Evolutionary conservation across 2,329 filamentous ascomycete genomes (phyloP), one percentile per base, ranked within the genome.

Genomic region (Botrytis medusae): DNA sequence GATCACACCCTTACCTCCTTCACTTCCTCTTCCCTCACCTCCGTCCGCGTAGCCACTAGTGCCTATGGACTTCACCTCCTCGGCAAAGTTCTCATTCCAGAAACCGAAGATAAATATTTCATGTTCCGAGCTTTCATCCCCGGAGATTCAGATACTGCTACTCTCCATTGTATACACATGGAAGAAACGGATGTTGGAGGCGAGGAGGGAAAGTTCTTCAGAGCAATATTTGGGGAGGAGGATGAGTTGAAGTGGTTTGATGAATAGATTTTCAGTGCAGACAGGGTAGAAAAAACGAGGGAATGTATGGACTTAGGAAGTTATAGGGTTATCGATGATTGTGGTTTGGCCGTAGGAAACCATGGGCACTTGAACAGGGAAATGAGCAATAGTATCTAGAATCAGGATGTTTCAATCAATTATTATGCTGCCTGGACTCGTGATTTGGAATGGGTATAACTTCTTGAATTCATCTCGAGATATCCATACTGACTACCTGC

Each of bases 211-310:
- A 83, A 83, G 69, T 82, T 77, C 60, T 87, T 83, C 77, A 82
- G 82, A 40, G 85, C 84, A 12, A 83, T 87, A 61, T 86, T 87
- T 74, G 82, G 80, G 12, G 82, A 83, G 75, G 78, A 84, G n/a
- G 86, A 87, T 76, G 75, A 80, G 6, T 79, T 87, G 62, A 84
- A 87, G 78, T 89, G 87, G 87, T 89, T 89, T 77, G 86, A 88
- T 75, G 85, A 84, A 40, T 81, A 75, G 16, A 18, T 8, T 18
- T 29, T 18, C n/a, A 29, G n/a, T 29, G 51, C n/a, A 57, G n/a
- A 12, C 29, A 32, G 40, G 25, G 32, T 18, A 25, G 29, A 42
- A 34, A 51, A 44, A 40, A 29, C 12, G 16, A 64, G 42, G 9
- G 25, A 22, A 29, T 57, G 65, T 8, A 51, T 42, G 34, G 22